These are phyloP conservation scores for Fraxinus pennsylvanica DNA, from an alignment of 257 asterid genomes.

Conservation along the genomic window DNA sequence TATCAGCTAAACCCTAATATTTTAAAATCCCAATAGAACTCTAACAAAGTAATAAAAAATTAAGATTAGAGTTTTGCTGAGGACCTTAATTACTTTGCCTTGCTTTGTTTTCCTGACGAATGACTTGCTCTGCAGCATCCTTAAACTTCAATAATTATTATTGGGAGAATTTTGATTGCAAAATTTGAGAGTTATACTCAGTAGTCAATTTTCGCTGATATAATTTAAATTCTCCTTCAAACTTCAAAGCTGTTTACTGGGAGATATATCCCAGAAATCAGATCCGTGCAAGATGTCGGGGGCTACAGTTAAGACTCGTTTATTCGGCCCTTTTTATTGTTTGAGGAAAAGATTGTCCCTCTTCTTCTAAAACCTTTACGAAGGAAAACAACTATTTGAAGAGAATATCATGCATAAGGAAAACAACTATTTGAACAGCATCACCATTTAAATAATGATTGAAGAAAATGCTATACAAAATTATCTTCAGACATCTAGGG, in stretches of 20 bases:
- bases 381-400: no score
- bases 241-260: background rate
- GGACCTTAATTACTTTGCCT: constrained; percentile 80
- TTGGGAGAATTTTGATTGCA: background rate
- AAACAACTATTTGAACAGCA: background rate
- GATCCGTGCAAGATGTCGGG: no score
- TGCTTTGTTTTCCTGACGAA: constrained; percentile 76
- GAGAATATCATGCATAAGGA: background rate
- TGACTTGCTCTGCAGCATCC: constrained; percentile 77
- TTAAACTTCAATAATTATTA: constrained; percentile 16
- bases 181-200: background rate
- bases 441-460: background rate
- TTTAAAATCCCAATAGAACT: background rate
- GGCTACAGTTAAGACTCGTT: no score
- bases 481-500: background rate
- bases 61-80: background rate
- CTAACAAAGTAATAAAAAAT: background rate
- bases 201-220: background rate
- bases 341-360: no score
- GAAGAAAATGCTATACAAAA: background rate
- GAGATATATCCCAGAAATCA: no score
- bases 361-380: no score
- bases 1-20: constrained; percentile 26
- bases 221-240: background rate
- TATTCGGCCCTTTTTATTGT: no score